Evolutionary conservation across 2,329 filamentous ascomycete species (phyloP), one percentile per base, ranked within the genome.

Genomic region (Fusarium praegraminearum): DNA sequence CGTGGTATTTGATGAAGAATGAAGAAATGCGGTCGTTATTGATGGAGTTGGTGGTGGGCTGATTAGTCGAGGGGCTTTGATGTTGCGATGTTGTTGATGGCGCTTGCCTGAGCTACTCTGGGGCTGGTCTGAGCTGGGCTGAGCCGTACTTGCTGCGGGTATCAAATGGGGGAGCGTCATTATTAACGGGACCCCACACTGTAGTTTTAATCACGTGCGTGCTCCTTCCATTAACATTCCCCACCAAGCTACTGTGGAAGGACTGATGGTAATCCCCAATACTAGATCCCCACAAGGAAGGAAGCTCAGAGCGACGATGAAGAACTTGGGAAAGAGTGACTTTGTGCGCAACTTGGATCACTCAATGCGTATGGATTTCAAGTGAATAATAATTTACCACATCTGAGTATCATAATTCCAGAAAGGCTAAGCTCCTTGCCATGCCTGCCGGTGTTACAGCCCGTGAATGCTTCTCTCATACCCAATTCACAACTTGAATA

Each of bases 1-100:
- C 71, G 73, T 57, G 73, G 70, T 30, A 51, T 74, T 73, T 68
- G 78, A 80, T 80, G 76, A 51, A 76, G 71, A 58, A 62, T 59
- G 66, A 38, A 13, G 65, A 24, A 60, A 62, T 58, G 64, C 55
- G 72, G 63, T 68, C 56, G 72, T 74, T 65, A 57, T 75, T 75
- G 76, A 76, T 77, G 73, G 43, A 67, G 53, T n/a, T 46, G 46
- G 50, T 65, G 65, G 69, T 71, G 67, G 60, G 50, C 59, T 57
- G 67, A 69, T 60, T 72, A 49, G 66, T 67, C 66, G 72, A 65
- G 62, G 61, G 62, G 62, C 62, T 56, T 67, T 64, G 69, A 59
- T 57, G 63, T 72, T 74, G 70, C 54, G 58, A 72, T 68, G 72
- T 74, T 69, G 68, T 72, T 71, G 70, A 62, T 58, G 72, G 68